phyloP scores from a whole-genome alignment of 2,329 filamentous ascomycete species.

The Trichoderma atroviride region DNA sequence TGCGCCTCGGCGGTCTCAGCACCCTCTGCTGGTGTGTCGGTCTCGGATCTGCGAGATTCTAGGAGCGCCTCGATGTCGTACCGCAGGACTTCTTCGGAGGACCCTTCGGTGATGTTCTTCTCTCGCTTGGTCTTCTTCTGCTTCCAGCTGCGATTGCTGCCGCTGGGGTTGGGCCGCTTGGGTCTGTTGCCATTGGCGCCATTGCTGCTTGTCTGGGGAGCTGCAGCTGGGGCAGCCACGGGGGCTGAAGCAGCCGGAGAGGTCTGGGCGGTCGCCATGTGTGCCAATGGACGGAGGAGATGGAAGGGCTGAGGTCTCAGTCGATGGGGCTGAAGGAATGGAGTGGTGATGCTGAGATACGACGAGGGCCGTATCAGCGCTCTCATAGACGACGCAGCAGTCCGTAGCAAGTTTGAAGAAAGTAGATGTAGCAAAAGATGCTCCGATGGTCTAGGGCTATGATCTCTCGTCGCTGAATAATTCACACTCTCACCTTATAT shows the following conservation, averaged over 20 bases:
- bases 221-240: neutral
- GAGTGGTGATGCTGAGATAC: neutral
- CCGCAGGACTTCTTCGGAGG: constrained; percentile 67
- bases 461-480: neutral
- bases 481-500: neutral
- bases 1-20: constrained; percentile 15
- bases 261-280: constrained; percentile 27
- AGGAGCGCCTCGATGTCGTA: constrained; percentile 63
- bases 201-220: constrained; percentile 22
- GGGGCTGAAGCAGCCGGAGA: constrained; percentile 12
- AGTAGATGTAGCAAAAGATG: neutral
- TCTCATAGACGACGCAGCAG: constrained; percentile 27
- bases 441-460: neutral
- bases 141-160: constrained; percentile 37
- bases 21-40: constrained; percentile 36
- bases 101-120: constrained; percentile 62
- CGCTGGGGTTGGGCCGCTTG: constrained; percentile 33
- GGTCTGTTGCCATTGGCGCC: constrained; percentile 18
- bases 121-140: constrained; percentile 61
- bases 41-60: constrained; percentile 43
- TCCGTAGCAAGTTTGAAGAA: neutral
- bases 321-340: neutral
- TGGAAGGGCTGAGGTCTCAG: neutral
- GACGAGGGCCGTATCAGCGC: constrained; percentile 16
- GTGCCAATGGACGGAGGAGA: constrained; percentile 15